These are phyloP conservation scores for Ricinus communis DNA, from an alignment of 345 rosid genomes.

Conservation along the genomic window DNA sequence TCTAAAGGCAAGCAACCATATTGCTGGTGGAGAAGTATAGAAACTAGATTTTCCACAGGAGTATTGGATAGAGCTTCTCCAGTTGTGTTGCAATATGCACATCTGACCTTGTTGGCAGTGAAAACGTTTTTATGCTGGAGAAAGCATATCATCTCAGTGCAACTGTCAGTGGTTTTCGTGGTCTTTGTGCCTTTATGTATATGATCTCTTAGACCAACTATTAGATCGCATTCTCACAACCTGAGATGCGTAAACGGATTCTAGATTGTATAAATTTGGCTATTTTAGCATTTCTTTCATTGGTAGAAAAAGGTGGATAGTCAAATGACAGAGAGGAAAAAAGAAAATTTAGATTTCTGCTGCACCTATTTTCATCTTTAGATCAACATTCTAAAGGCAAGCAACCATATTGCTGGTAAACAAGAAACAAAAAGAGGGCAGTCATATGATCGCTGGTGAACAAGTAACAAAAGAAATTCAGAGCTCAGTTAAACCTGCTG, in stretches of 20 bases:
- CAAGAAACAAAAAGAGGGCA: no score
- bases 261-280: neutral
- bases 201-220: neutral
- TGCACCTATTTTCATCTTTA: no score
- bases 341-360: no score
- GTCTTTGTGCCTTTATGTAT: no score
- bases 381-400: no score
- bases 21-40: constrained; percentile 37
- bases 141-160: neutral
- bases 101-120: neutral
- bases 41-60: neutral
- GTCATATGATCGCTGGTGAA: no score
- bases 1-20: constrained; percentile 44
- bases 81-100: neutral
- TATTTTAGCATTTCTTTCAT: no score
- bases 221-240: neutral
- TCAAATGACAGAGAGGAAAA: no score
- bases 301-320: no score
- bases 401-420: no score
- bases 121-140: neutral
- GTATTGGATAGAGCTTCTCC: neutral
- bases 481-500: no score
- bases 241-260: neutral
- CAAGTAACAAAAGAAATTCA: no score
- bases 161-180: neutral